Conservation (phyloP, 768 basidiomycete species). For the Naganishia onofrii region DNA sequence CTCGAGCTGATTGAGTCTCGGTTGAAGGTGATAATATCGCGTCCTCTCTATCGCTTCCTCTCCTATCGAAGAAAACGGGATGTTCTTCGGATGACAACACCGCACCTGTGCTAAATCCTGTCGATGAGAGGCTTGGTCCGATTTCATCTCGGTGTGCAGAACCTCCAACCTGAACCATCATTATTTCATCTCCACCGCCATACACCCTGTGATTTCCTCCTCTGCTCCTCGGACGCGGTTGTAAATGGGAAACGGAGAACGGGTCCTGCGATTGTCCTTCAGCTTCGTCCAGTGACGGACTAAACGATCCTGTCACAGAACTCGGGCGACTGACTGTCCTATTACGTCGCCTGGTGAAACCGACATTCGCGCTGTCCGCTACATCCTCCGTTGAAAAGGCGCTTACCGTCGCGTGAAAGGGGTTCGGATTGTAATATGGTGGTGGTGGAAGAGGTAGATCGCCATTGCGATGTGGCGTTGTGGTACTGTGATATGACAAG, state of each 20-base stretch:
- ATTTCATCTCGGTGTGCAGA: too few species aligned
- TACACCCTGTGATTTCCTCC: background rate
- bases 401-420: constrained; percentile 2
- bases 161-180: background rate
- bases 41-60: background rate
- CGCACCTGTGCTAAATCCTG: constrained; percentile 6
- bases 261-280: constrained; percentile 4
- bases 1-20: background rate
- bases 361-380: constrained; percentile 18
- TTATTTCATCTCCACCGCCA: background rate
- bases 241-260: background rate
- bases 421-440: constrained; percentile 21
- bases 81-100: background rate
- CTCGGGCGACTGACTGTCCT: background rate
- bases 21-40: background rate
- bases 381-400: constrained; percentile 12
- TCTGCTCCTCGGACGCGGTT: background rate
- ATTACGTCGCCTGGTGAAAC: background rate
- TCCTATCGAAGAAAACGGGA: background rate
- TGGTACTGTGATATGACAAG: background rate
- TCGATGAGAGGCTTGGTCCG: constrained; percentile 7
- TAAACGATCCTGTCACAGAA: constrained; percentile 6
- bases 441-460: constrained; percentile 22
- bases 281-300: background rate
- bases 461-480: background rate